Evolutionary conservation across 495 filamentous ascomycete genomes (phyloP), one percentile per base, ranked within the genome.

Genomic region (Mytilinidion resinicola): DNA sequence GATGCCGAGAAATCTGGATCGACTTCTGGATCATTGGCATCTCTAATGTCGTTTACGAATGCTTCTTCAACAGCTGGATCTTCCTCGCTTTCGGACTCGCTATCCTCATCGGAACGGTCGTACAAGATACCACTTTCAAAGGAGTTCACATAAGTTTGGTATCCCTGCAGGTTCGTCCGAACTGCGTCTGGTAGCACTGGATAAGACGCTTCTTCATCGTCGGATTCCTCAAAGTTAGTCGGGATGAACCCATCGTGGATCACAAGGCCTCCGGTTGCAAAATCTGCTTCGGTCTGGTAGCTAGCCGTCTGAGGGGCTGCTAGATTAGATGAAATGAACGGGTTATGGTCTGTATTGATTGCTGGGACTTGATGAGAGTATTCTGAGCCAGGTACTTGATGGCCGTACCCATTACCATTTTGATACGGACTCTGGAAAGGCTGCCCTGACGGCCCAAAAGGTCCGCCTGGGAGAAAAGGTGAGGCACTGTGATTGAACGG

Each of bases 171-270:
- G 12, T 19, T 25, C 14, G 15, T 21, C 8, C 21, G 46, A 33
- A 49, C 15, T 49, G 15, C 15, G 21, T 19, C 15, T 49, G 46
- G 46, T 25, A 49, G 46, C 46, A 14, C 37, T 4, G 53, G 44
- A 52, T 37, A 43, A 25, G 43, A 14, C 12, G 37, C 46, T 38
- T 60, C 19, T 11, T 53, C 48, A 44, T 59, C 57, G 35, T 57
- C 57, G 15, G 57, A 48, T 17, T 61, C 59, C 15, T 62, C 63
- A 17, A 56, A 30, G 19, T 56, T 60, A n/a, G 59, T 56, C 17
- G 63, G 63, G 34, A 66, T 54, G 49, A 56, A 66, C 21, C 63
- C 63, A 44, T 66, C 63, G 20, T 62, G 56, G 30, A 66, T 35
- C 12, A 66, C 42, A 12, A 59, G 63, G 8, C 51, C 61, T 17